Base-by-base conservation (phyloP, 495 filamentous ascomycete species). In the Penicillium verhagenii region DNA sequence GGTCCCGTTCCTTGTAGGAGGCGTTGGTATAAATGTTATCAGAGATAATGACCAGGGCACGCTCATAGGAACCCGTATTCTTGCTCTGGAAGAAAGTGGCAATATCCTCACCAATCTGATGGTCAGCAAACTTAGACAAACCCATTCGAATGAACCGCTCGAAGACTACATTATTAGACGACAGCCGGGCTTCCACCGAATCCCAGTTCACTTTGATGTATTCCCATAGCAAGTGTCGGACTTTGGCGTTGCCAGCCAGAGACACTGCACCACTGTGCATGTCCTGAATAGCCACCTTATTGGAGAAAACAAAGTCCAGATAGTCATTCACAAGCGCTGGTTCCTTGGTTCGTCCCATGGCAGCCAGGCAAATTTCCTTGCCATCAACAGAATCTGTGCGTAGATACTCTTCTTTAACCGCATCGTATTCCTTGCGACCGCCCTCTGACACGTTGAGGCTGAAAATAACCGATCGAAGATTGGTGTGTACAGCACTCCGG, bases 361-460 rank as follows among this genome's bases (percentile, higher is more conserved):
- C 81, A 39, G 81, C 72, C 9, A 98, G 80, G 60, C 84, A 85
- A 49, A 93, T 88, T 63, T 97, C 92, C 70, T 90, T 92, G 53
- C 90, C 91, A 63, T 97, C 94, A 26, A 96, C 84, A 6, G 91
- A 86, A 29, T 86, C 86, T 1, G 91, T 95, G 23, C 74, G 82
- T 35, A 82, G 78, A 75, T 89, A 98, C 70, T 96, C 90, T 8
- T 90, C 76, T 74, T 92, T 89, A 26, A 98, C 81, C 6, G 83
- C 80, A 25, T 88, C 82, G 62, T 89, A 91, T 50, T 83, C 85
- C 8, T 79, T 63, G 6, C 79, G 74, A 45, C 89, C 84, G 23
- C 84, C 83, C 52, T 88, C 77, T 25, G 80, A 80, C 26, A 97
- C 77, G n/a, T 82, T 86, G 40, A 89, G 86, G 39, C 83, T 82